A percentile compares a stretch with the other conserved stretches of the same genome.
These are phyloP conservation scores for Podosphaera xanthii DNA, from an alignment of 2,329 filamentous ascomycete species.

Conservation along the genomic window DNA sequence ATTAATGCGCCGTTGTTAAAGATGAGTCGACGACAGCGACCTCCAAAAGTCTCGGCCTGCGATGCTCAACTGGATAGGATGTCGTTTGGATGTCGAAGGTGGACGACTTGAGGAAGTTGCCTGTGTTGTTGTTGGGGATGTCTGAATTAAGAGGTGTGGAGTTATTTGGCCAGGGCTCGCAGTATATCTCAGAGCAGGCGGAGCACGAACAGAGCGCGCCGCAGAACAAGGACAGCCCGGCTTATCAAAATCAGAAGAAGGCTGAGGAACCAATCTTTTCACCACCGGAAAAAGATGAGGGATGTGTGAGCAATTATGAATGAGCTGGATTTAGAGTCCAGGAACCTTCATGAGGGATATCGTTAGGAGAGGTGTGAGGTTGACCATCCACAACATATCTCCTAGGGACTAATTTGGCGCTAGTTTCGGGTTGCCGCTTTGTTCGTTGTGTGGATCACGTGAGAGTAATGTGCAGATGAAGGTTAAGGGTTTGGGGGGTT, in stretches of 20 bases:
- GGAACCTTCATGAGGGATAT: neutral
- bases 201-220: neutral
- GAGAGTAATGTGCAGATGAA: neutral
- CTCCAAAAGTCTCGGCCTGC: neutral
- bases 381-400: neutral
- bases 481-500: too few species aligned
- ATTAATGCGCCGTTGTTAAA: neutral
- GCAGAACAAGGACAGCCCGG: neutral
- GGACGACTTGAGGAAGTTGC: too few species aligned
- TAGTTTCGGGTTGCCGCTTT: conserved; percentile 2
- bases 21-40: neutral
- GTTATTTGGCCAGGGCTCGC: neutral
- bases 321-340: neutral
- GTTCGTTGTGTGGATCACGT: neutral
- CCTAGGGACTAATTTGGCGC: conserved; percentile 1
- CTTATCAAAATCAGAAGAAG: neutral
- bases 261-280: neutral
- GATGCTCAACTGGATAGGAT: neutral
- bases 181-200: neutral
- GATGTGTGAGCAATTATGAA: neutral
- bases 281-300: neutral
- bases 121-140: neutral
- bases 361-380: neutral
- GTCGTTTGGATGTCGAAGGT: neutral
- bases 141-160: neutral